Conservation (phyloP, 2,329 filamentous ascomycete genomes). For the Alternaria infectoria region DNA sequence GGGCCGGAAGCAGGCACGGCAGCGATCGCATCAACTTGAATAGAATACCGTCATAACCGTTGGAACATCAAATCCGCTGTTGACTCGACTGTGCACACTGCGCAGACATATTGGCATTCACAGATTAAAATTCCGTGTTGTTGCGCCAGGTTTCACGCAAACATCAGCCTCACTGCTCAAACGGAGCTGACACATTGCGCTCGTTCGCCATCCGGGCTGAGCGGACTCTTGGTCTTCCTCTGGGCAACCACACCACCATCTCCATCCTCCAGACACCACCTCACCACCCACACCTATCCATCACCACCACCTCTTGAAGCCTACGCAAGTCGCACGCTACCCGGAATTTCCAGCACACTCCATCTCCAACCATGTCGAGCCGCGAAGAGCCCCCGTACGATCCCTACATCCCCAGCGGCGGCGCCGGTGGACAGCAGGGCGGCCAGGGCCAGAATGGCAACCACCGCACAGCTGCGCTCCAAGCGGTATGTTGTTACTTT, state of each 20-base stretch:
- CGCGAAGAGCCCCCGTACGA: constrained; percentile 73
- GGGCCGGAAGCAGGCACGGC: constrained; percentile 8
- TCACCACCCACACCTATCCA: constrained; percentile 25
- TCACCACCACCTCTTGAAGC: constrained; percentile 21
- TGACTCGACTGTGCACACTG: constrained; percentile 4
- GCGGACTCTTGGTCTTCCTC: constrained; percentile 16
- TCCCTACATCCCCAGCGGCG: constrained; percentile 82
- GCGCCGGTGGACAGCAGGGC: constrained; percentile 55
- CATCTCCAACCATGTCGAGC: constrained; percentile 50
- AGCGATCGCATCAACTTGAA: constrained; percentile 9
- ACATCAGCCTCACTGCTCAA: constrained; percentile 42
- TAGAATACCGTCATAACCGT: constrained; percentile 10
- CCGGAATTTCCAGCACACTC: constrained; percentile 3
- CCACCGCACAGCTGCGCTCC: constrained; percentile 73
- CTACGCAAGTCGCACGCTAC: constrained; percentile 25
- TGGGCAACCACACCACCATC: constrained; percentile 24
- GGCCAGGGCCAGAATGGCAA: constrained; percentile 60
- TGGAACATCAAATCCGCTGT: constrained; percentile 4
- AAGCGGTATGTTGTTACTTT: constrained; percentile 68
- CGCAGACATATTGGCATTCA: neutral
- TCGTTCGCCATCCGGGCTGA: constrained; percentile 25
- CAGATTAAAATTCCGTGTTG: constrained; percentile 12
- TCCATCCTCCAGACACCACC: constrained; percentile 33
- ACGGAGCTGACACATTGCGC: constrained; percentile 37
- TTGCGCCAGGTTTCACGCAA: constrained; percentile 31